Evolutionary conservation across 768 basidiomycete genomes (phyloP).

Genomic region (Cubamyces lactineus): DNA sequence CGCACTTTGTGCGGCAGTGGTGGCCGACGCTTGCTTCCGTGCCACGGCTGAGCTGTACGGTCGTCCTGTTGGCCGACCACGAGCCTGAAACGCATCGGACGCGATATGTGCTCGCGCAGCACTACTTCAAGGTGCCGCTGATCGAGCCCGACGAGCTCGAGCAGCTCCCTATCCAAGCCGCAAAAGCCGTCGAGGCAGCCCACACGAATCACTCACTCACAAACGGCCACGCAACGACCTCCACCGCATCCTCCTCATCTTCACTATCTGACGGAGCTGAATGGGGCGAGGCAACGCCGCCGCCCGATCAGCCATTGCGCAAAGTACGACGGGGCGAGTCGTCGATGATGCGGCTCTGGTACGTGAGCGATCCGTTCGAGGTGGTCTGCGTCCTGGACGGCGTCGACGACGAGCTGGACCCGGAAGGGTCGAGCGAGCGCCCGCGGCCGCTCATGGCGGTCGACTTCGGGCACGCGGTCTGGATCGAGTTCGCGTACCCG

Average conservation of each 20-base stretch:
- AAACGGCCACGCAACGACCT: not conserved
- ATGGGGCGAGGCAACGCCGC: conserved; percentile 1
- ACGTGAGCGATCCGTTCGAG: conserved; percentile 71
- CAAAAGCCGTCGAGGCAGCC: conserved; percentile 9
- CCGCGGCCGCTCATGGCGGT: conserved; percentile 78
- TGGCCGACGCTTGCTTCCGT: conserved; percentile 71
- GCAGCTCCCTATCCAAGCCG: conserved; percentile 2
- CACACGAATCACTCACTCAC: not conserved
- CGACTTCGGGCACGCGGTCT: conserved; percentile 87
- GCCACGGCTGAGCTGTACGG: conserved; percentile 71
- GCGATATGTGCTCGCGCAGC: conserved; percentile 69
- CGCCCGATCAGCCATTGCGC: not conserved
- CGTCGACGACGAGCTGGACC: conserved; percentile 42
- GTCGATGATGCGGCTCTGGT: conserved; percentile 68
- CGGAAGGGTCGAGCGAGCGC: conserved; percentile 43
- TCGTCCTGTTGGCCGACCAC: conserved; percentile 66
- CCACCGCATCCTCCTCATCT: conserved; percentile 6
- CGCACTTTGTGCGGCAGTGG: conserved; percentile 82
- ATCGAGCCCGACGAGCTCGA: conserved; percentile 23
- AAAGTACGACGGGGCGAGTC: conserved; percentile 44
- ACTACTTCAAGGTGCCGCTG: conserved; percentile 75
- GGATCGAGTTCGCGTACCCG: conserved; percentile 64
- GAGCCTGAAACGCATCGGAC: conserved; percentile 62
- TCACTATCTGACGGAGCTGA: conserved; percentile 3
- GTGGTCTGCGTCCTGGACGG: conserved; percentile 65